Conservation (phyloP, 2,329 filamentous ascomycete genomes). For the Cercospora sojina region DNA sequence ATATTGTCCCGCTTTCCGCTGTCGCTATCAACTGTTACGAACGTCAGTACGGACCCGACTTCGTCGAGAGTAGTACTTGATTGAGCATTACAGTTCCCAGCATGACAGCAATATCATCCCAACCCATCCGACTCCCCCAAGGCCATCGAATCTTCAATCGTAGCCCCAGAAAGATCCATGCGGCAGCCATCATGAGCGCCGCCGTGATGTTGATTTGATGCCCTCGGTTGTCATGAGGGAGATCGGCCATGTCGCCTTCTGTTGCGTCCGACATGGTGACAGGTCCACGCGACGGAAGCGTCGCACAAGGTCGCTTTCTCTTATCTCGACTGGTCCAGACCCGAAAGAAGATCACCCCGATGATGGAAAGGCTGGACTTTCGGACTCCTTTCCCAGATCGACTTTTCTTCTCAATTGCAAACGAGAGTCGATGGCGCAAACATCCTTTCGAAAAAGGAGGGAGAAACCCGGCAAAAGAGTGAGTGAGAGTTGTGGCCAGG, state of each 20-base stretch:
- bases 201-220: conserved; percentile 18
- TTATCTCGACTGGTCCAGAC: not conserved
- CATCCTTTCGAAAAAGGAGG: not conserved
- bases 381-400: not conserved
- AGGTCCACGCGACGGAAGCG: not conserved
- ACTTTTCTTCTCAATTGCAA: not conserved
- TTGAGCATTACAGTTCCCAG: conserved; percentile 15
- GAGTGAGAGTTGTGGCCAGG: not conserved
- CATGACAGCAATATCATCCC: conserved; percentile 18
- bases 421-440: not conserved
- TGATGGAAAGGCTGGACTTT: not conserved
- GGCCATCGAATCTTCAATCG: conserved; percentile 22
- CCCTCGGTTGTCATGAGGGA: conserved; percentile 11
- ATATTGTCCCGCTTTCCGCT: conserved; percentile 15
- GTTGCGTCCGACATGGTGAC: not conserved
- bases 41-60: not conserved
- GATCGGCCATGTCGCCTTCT: not conserved
- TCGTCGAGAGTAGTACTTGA: not conserved
- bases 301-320: not conserved
- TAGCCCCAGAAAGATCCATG: conserved; percentile 18
- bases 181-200: conserved; percentile 20
- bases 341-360: not conserved
- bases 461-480: not conserved
- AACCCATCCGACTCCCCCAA: conserved; percentile 19
- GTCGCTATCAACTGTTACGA: conserved; percentile 11